Percentiles rank a stretch among this genome's conserved stretches.
Conservation (phyloP, 1,139 yeast genomes). For the Hansenula lynferdii region DNA sequence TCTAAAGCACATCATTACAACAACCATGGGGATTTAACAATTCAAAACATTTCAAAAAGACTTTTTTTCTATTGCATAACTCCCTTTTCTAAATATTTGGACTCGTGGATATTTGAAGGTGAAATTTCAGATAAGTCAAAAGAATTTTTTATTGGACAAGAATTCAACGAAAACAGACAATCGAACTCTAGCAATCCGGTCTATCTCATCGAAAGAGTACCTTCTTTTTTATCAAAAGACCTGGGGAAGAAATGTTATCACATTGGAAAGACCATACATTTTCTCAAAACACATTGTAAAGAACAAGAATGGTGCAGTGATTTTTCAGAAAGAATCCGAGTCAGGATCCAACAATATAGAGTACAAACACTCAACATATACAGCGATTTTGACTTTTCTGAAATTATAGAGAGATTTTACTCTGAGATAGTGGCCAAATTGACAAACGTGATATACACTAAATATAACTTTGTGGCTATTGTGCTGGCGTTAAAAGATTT, state of each 20-base stretch:
- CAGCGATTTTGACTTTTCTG: slow-evolving; percentile 35
- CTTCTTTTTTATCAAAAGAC: slow-evolving; percentile 47
- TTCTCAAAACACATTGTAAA: slow-evolving; percentile 58
- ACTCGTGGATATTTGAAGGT: slow-evolving; percentile 70
- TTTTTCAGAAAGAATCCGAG: slow-evolving; percentile 26
- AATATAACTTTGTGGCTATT: slow-evolving; percentile 49
- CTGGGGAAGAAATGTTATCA: slow-evolving; percentile 58
- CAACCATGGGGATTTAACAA: slow-evolving; percentile 57
- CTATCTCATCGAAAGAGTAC: slow-evolving; percentile 40
- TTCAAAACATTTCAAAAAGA: slow-evolving; percentile 37
- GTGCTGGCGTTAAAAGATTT: slow-evolving; percentile 59
- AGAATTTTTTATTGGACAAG: slow-evolving; percentile 63
- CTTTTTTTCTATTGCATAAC: slow-evolving; percentile 45
- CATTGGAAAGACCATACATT: slow-evolving; percentile 75
- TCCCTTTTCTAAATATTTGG: slow-evolving; percentile 61
- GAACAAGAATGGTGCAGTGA: slow-evolving; percentile 56
- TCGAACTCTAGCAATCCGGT: neutral
- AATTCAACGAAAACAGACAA: neutral
- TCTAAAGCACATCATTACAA: slow-evolving; percentile 47
- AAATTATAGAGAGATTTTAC: slow-evolving; percentile 47
- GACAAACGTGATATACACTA: slow-evolving; percentile 44
- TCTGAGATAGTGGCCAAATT: slow-evolving; percentile 52
- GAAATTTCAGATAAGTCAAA: slow-evolving; percentile 46
- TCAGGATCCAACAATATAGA: slow-evolving; percentile 15
- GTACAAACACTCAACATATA: slow-evolving; percentile 6